phyloP scores from a whole-genome alignment of 352 stramenopile species.

The Phytophthora podocarpi region DNA sequence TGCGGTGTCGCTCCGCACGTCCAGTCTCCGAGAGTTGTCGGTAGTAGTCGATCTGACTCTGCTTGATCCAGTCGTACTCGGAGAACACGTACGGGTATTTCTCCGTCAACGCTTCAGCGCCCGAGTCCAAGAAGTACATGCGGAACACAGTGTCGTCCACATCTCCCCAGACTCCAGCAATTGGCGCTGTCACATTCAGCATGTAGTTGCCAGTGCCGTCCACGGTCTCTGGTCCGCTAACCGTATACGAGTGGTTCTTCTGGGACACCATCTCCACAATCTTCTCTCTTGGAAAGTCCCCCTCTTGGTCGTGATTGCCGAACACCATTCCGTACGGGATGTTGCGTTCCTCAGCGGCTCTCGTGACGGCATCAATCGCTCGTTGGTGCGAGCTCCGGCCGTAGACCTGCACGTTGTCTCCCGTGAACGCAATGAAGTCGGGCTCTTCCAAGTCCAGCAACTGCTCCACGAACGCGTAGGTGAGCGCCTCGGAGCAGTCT shows the following conservation, averaged over 20 bases:
- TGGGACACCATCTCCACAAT: constrained; percentile 43
- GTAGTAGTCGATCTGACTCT: constrained; percentile 57
- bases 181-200: constrained; percentile 46
- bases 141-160: constrained; percentile 43
- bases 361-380: constrained; percentile 45
- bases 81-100: constrained; percentile 42
- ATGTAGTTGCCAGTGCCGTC: constrained; percentile 65
- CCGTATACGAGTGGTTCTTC: constrained; percentile 49
- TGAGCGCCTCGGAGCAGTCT: constrained; percentile 53
- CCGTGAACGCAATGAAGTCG: constrained; percentile 62
- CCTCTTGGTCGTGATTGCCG: constrained; percentile 67
- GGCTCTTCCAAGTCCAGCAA: constrained; percentile 57
- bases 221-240: constrained; percentile 37
- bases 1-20: constrained; percentile 24
- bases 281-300: constrained; percentile 37
- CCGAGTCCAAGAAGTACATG: constrained; percentile 72
- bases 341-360: constrained; percentile 37
- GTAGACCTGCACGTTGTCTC: constrained; percentile 58
- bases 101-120: constrained; percentile 26
- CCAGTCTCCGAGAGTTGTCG: constrained; percentile 32
- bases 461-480: constrained; percentile 47
- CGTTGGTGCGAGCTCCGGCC: constrained; percentile 30
- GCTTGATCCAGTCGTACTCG: constrained; percentile 62
- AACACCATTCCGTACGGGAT: constrained; percentile 67
- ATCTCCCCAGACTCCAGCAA: constrained; percentile 35